phyloP scores from a whole-genome alignment of 352 stramenopile species.

The Phytophthora pinifolia region DNA sequence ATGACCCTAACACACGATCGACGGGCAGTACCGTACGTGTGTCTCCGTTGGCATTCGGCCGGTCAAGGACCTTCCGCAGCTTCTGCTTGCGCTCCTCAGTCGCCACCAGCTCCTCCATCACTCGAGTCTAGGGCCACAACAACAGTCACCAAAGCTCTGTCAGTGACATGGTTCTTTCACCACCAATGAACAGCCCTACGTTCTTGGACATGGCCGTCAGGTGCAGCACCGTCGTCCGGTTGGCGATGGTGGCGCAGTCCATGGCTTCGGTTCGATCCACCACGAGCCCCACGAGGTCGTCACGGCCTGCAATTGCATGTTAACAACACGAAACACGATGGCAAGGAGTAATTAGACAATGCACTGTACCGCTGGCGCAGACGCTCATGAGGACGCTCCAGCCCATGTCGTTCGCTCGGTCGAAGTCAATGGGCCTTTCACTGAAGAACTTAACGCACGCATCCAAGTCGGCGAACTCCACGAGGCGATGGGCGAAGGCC shows the following conservation, averaged over 20 bases:
- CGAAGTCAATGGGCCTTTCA: slow-evolving; percentile 61
- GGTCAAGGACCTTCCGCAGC: slow-evolving; percentile 48
- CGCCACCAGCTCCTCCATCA: slow-evolving; percentile 57
- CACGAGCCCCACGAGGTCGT: slow-evolving; percentile 60
- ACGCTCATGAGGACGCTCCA: slow-evolving; percentile 85
- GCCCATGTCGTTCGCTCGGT: slow-evolving; percentile 54
- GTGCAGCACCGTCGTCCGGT: slow-evolving; percentile 78
- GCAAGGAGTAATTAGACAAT: neutral
- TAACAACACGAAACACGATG: too few species aligned
- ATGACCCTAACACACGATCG: too few species aligned
- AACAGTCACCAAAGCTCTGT: neutral
- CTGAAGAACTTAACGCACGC: slow-evolving; percentile 60
- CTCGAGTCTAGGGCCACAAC: slow-evolving; percentile 33
- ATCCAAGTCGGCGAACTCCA: slow-evolving; percentile 70
- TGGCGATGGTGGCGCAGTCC: slow-evolving; percentile 51
- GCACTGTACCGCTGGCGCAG: slow-evolving; percentile 57
- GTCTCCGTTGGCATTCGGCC: slow-evolving; percentile 72
- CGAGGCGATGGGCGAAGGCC: slow-evolving; percentile 71
- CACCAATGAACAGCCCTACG: slow-evolving; percentile 28
- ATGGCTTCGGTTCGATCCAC: slow-evolving; percentile 62
- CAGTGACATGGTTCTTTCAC: neutral
- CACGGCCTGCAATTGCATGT: slow-evolving; percentile 45
- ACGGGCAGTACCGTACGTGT: slow-evolving; percentile 47
- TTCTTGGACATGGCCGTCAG: slow-evolving; percentile 75
- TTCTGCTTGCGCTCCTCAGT: slow-evolving; percentile 52